These are phyloP conservation scores for Aspergillus mulundensis DNA, from an alignment of 495 filamentous ascomycete species.

Conservation along the genomic window DNA sequence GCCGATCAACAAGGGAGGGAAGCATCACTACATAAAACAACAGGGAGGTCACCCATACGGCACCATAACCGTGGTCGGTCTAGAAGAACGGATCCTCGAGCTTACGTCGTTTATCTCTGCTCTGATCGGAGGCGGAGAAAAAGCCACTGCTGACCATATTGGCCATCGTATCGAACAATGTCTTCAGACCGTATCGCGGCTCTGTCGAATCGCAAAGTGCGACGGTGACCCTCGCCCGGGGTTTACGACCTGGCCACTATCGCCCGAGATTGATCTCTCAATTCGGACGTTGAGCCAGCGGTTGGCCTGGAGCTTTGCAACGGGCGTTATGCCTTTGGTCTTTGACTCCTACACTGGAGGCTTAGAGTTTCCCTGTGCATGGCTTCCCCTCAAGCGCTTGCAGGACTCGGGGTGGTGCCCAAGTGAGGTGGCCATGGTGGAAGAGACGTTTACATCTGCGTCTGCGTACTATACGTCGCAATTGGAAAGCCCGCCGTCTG, in stretches of 20 bases:
- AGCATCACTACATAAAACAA: not conserved
- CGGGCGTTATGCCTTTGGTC: not conserved
- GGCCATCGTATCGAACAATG: not conserved
- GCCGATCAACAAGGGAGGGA: not conserved
- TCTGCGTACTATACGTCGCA: conserved; percentile 5
- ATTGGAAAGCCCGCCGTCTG: not conserved
- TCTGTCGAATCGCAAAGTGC: conserved; percentile 4
- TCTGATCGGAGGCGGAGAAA: not conserved
- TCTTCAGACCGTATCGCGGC: not conserved
- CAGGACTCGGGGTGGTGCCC: not conserved
- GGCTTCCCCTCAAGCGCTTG: conserved; percentile 1
- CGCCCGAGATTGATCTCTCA: conserved; percentile 2
- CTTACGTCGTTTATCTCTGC: not conserved
- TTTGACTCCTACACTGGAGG: not conserved
- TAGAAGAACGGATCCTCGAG: not conserved
- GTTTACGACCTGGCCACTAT: not conserved
- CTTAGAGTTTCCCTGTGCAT: conserved; percentile 5
- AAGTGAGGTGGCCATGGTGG: conserved; percentile 3
- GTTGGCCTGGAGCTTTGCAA: not conserved
- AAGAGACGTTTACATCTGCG: conserved; percentile 1
- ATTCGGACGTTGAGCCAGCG: conserved; percentile 2
- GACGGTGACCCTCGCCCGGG: not conserved
- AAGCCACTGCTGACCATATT: not conserved
- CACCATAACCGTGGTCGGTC: not conserved
- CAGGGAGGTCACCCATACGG: not conserved